These are phyloP conservation scores for Immersiella caudata DNA, from an alignment of 495 filamentous ascomycete species.

Conservation along the genomic window DNA sequence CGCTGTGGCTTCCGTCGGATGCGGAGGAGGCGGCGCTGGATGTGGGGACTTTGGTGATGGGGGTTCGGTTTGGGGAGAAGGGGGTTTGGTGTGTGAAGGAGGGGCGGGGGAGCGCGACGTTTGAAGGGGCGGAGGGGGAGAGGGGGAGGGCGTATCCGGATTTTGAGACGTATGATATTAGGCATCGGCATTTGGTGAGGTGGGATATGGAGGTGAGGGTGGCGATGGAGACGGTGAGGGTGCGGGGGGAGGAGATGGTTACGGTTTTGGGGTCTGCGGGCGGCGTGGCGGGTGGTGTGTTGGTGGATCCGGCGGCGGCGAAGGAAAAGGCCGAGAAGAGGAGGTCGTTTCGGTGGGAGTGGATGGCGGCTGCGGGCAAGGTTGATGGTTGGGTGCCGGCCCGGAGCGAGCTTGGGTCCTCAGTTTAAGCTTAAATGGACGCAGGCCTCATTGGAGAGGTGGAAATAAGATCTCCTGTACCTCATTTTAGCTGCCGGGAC, in stretches of 20 bases:
- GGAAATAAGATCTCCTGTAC: too few species aligned
- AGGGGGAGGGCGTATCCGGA: conserved; percentile 10
- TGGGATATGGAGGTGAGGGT: conserved; percentile 9
- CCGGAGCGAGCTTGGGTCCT: background rate
- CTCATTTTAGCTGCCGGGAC: too few species aligned
- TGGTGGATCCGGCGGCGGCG: background rate
- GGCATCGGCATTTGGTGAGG: conserved; percentile 5
- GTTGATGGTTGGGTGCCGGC: background rate
- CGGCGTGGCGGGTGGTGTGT: background rate
- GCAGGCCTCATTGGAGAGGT: too few species aligned
- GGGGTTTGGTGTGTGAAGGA: background rate
- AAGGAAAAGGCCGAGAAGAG: background rate
- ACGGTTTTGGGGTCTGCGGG: background rate
- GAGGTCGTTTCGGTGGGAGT: background rate
- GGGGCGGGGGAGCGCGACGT: background rate
- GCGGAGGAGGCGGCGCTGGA: conserved; percentile 11
- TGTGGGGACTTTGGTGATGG: conserved; percentile 5
- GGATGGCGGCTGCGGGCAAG: background rate
- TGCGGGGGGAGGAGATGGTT: conserved; percentile 1
- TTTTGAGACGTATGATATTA: conserved; percentile 12
- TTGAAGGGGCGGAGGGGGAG: background rate
- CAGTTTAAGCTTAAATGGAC: background rate
- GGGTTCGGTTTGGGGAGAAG: conserved; percentile 5
- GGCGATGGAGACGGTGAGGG: conserved; percentile 6
- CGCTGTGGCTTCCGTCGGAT: conserved; percentile 12